A percentile compares a stretch with the other conserved stretches of the same genome.
Evolutionary conservation across 345 rosid genomes (phyloP).

Genomic region (Eutrema japonicum): DNA sequence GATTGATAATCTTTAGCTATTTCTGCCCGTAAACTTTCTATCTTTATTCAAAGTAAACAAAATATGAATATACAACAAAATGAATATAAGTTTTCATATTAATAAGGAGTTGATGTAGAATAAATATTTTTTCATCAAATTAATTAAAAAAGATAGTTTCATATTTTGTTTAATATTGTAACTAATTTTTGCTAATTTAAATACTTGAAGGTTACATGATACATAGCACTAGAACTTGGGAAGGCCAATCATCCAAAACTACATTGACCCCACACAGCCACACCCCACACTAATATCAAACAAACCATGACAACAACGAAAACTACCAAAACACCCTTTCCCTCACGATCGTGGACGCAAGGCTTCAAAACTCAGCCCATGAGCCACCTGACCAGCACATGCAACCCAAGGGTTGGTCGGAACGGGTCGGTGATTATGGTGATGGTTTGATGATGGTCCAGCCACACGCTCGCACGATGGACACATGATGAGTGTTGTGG

Average conservation of each 20-base stretch:
- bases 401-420: conserved; percentile 63
- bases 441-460: conserved; percentile 38
- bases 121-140: background rate
- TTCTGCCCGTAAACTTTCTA: background rate
- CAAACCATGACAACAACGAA: background rate
- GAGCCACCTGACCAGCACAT: conserved; percentile 42
- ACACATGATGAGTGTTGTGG: conserved; percentile 97
- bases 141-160: background rate
- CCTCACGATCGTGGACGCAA: conserved; percentile 44
- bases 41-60: background rate
- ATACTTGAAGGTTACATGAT: conserved; percentile 18
- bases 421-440: conserved; percentile 45
- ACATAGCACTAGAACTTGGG: conserved; percentile 14
- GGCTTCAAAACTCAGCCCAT: conserved; percentile 42
- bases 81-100: no score
- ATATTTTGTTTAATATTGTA: background rate
- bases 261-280: conserved; percentile 35
- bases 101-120: background rate
- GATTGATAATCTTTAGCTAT: background rate
- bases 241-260: conserved; percentile 37
- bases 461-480: conserved; percentile 93
- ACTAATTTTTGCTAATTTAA: conserved; percentile 26
- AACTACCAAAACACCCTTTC: background rate
- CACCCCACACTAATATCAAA: background rate
- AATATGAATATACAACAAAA: background rate